Percentiles rank a stretch among this genome's conserved stretches.
phyloP scores from a whole-genome alignment of 148 eudicot species.

The Silene conica region DNA sequence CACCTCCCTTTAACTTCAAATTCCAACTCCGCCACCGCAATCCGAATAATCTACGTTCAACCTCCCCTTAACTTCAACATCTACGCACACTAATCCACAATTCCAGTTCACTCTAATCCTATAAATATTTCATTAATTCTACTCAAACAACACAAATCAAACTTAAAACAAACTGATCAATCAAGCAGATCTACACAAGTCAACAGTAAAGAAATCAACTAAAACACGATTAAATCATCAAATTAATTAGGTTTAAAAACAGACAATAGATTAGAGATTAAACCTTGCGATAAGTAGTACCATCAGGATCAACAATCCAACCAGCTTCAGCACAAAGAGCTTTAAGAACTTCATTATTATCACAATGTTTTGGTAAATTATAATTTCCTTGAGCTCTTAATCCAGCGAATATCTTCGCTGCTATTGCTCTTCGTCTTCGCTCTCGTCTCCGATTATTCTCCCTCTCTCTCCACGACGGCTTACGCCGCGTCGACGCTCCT shows the following conservation, averaged over 20 bases:
- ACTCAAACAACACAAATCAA: neutral
- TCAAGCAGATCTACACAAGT: neutral
- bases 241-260: neutral
- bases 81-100: neutral
- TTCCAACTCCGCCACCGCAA: too few relatives aligned
- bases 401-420: conserved; percentile 76
- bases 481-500: conserved; percentile 40
- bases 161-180: neutral
- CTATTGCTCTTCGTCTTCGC: conserved; percentile 72
- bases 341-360: conserved; percentile 59
- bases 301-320: conserved; percentile 82
- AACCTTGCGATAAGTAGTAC: conserved; percentile 71
- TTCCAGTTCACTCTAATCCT: neutral
- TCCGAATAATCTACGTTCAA: neutral
- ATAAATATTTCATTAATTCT: too few relatives aligned
- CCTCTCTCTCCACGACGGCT: conserved; percentile 90
- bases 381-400: conserved; percentile 76
- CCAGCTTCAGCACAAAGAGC: conserved; percentile 89
- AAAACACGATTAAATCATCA: neutral
- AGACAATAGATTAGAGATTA: too few relatives aligned
- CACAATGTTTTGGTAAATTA: conserved; percentile 44
- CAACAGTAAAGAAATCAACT: neutral
- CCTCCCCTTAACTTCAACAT: neutral
- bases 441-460: conserved; percentile 88
- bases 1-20: too few relatives aligned